phyloP scores from a whole-genome alignment of 2,329 filamentous ascomycete species.

The Sclerotinia subarctica region DNA sequence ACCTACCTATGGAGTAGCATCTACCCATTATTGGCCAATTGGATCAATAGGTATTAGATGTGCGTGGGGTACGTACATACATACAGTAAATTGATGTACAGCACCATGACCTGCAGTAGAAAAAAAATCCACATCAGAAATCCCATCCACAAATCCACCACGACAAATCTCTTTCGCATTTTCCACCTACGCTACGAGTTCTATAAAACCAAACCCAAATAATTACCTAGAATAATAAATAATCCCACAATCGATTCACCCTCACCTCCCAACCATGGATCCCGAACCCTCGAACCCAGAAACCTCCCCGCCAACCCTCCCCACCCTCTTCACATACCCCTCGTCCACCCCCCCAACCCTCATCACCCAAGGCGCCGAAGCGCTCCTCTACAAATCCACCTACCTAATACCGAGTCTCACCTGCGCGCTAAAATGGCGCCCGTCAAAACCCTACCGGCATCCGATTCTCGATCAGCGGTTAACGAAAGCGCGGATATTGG shows the following conservation, averaged over 20 bases:
- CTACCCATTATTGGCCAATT: neutral
- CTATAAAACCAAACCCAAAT: neutral
- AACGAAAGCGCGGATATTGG: conserved; percentile 80
- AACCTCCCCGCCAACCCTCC: conserved; percentile 24
- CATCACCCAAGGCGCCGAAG: conserved; percentile 92
- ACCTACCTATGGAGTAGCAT: too few species aligned
- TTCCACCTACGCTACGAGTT: too few species aligned
- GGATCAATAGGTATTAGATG: neutral
- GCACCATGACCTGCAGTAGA: conserved; percentile 15
- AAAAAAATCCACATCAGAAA: conserved; percentile 7
- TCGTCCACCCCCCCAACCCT: conserved; percentile 60
- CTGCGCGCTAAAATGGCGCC: conserved; percentile 86
- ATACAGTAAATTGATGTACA: conserved; percentile 10
- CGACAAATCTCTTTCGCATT: neutral
- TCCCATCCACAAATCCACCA: conserved; percentile 7
- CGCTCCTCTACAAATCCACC: conserved; percentile 82
- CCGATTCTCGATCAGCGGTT: conserved; percentile 82
- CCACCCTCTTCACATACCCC: conserved; percentile 46
- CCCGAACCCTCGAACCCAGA: neutral
- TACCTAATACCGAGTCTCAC: conserved; percentile 67
- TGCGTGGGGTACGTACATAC: conserved; percentile 3
- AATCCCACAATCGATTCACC: neutral
- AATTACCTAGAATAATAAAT: too few species aligned
- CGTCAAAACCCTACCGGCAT: conserved; percentile 88
- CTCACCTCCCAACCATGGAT: neutral